Evolutionary conservation across 2,329 filamentous ascomycete species (phyloP).

Genomic region (Aspergillus sergii): DNA sequence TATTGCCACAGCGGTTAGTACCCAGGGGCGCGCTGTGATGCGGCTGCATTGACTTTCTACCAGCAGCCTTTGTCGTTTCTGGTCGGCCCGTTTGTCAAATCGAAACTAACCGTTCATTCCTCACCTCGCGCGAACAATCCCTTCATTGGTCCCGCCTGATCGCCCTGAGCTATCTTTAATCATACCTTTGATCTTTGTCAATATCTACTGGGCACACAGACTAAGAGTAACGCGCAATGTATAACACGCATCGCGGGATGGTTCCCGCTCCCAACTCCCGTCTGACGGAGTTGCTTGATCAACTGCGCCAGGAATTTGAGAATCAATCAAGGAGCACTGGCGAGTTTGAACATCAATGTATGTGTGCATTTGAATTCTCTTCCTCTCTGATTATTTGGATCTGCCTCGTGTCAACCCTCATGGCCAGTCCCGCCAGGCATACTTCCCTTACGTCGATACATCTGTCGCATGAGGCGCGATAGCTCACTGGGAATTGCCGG

Average conservation of each 20-base stretch:
- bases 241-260: slow-evolving; percentile 83
- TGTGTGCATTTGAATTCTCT: slow-evolving; percentile 46
- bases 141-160: neutral
- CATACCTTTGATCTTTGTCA: neutral
- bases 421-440: neutral
- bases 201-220: neutral
- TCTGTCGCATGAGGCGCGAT: neutral
- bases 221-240: slow-evolving; percentile 61
- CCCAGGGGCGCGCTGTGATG: slow-evolving; percentile 26
- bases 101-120: slow-evolving; percentile 4
- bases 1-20: slow-evolving; percentile 16
- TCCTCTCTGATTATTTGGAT: neutral
- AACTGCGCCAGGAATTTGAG: slow-evolving; percentile 89
- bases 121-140: neutral
- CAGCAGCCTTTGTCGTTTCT: slow-evolving; percentile 11
- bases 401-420: neutral
- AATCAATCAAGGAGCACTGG: slow-evolving; percentile 77
- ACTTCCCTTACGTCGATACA: neutral
- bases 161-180: slow-evolving; percentile 4
- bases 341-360: slow-evolving; percentile 92
- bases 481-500: neutral
- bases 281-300: slow-evolving; percentile 87
- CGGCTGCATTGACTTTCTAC: slow-evolving; percentile 24
- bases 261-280: slow-evolving; percentile 70
- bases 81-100: slow-evolving; percentile 6